A percentile compares a stretch with the other conserved stretches of the same genome.
These are phyloP conservation scores for Penicillium sp. DNA, from an alignment of 2,329 filamentous ascomycete genomes.

Conservation along the genomic window DNA sequence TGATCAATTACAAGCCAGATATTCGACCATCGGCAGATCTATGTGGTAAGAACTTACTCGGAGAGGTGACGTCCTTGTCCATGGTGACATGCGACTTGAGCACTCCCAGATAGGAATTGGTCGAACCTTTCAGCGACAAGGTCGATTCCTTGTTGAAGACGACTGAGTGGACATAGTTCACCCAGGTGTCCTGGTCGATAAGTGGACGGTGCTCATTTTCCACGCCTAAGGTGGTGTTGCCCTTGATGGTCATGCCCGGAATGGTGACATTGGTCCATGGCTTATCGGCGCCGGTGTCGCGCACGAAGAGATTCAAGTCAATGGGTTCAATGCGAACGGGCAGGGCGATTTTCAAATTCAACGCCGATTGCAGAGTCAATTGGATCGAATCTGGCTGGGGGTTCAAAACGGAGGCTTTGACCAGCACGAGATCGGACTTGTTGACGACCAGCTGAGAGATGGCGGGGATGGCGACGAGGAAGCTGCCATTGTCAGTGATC, in stretches of 20 bases:
- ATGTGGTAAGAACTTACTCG: conserved; percentile 29
- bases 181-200: conserved; percentile 32
- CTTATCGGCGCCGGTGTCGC: conserved; percentile 29
- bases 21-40: too few species aligned
- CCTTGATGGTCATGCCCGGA: conserved; percentile 33
- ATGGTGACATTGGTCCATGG: conserved; percentile 34
- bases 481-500: conserved; percentile 29
- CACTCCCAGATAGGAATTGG: conserved; percentile 35
- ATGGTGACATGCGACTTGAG: conserved; percentile 40
- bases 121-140: conserved; percentile 33
- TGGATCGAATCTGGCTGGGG: conserved; percentile 37
- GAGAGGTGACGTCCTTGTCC: conserved; percentile 39
- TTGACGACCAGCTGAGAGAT: conserved; percentile 46
- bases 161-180: conserved; percentile 36
- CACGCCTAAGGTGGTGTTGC: conserved; percentile 39
- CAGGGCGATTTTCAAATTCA: conserved; percentile 41
- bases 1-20: too few species aligned
- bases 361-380: conserved; percentile 39
- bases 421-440: conserved; percentile 41
- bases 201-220: conserved; percentile 29
- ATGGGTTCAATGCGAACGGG: conserved; percentile 43
- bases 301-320: conserved; percentile 38
- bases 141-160: conserved; percentile 32
- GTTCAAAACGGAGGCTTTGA: conserved; percentile 39
- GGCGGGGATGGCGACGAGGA: conserved; percentile 45